Conservation (phyloP, 176 grass and related monocot genomes). For the Eleusine coracana region DNA sequence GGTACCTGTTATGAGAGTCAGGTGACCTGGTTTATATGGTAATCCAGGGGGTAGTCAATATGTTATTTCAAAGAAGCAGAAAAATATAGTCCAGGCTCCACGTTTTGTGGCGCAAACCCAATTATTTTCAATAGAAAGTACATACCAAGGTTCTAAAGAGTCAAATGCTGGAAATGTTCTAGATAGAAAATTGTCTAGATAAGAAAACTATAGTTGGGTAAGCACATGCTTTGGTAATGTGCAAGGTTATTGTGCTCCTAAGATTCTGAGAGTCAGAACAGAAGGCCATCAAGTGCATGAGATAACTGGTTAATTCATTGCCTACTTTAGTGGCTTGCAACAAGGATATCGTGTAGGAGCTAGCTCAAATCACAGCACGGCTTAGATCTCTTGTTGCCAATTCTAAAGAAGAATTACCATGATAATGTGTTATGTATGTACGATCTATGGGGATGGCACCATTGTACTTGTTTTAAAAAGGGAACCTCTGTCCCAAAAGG, state of each 20-base stretch:
- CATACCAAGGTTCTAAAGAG: constrained; percentile 43
- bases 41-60: constrained; percentile 56
- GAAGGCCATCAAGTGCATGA: constrained; percentile 85
- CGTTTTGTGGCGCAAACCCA: constrained; percentile 87
- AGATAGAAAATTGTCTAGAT: constrained; percentile 71
- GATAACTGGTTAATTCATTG: constrained; percentile 60
- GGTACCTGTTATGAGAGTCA: constrained; percentile 69
- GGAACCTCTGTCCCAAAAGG: too few species aligned
- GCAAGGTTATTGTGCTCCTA: constrained; percentile 58
- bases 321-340: constrained; percentile 45
- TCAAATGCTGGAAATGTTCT: constrained; percentile 40
- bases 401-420: constrained; percentile 56
- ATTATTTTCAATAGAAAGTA: constrained; percentile 54
- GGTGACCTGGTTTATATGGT: constrained; percentile 90
- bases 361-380: constrained; percentile 64
- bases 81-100: constrained; percentile 60
- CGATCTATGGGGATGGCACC: too few species aligned
- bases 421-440: too few species aligned
- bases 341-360: constrained; percentile 73
- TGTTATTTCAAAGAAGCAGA: constrained; percentile 71
- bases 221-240: constrained; percentile 71
- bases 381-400: constrained; percentile 69
- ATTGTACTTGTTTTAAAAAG: too few species aligned
- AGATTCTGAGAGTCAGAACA: constrained; percentile 77
- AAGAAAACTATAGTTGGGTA: constrained; percentile 76